These are phyloP conservation scores for Psidium friedrichsthalianum DNA, from an alignment of 345 rosid genomes.

Conservation along the genomic window DNA sequence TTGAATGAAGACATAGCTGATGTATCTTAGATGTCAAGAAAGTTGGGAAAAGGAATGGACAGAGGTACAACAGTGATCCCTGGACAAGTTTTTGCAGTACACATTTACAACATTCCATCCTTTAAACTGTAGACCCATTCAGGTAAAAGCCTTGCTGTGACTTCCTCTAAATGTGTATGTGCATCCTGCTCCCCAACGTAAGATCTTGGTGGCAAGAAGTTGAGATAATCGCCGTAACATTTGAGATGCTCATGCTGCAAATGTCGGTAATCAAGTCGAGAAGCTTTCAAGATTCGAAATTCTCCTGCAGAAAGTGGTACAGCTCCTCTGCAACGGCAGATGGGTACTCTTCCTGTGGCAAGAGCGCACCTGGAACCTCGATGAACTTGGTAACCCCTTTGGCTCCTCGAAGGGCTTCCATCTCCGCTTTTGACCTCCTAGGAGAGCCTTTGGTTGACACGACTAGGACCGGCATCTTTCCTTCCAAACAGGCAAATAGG, in stretches of 20 bases:
- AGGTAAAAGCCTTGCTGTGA: not conserved
- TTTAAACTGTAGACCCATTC: not conserved
- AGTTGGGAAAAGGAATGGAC: not conserved
- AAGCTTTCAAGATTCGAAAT: slow-evolving; percentile 12
- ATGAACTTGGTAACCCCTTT: slow-evolving; percentile 65
- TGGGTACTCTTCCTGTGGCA: slow-evolving; percentile 92
- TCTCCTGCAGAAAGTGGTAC: slow-evolving; percentile 48
- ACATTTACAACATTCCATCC: not conserved
- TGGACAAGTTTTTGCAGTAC: not conserved
- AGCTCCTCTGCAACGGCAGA: slow-evolving; percentile 53
- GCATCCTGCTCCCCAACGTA: not conserved
- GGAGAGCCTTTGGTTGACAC: slow-evolving; percentile 63
- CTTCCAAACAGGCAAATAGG: slow-evolving; percentile 56
- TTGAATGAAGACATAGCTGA: not conserved
- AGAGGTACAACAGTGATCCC: not conserved
- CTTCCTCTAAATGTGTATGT: not conserved
- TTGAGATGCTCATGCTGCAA: not conserved
- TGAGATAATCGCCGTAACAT: not conserved
- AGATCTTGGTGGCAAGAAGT: not conserved
- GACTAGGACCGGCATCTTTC: slow-evolving; percentile 46
- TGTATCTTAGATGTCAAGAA: not conserved
- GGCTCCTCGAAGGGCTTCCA: slow-evolving; percentile 67
- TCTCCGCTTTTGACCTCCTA: slow-evolving; percentile 84
- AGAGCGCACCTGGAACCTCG: slow-evolving; percentile 71
- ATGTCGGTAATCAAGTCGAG: not conserved